These are phyloP conservation scores for Botrytis pseudocinerea DNA, from an alignment of 2,329 filamentous ascomycete genomes.

Conservation along the genomic window DNA sequence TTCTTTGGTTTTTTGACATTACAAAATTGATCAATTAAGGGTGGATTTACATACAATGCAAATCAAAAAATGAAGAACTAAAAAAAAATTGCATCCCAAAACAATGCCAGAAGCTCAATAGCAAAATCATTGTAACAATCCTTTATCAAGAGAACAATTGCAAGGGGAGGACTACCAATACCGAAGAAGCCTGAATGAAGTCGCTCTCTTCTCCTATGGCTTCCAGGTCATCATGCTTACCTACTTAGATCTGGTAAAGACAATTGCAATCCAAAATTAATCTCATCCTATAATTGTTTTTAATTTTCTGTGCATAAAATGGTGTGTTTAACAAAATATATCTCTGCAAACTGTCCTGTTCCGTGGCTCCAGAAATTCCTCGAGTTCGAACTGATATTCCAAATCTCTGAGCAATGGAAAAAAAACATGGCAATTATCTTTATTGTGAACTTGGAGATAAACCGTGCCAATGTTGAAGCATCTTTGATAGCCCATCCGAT, in stretches of 20 bases:
- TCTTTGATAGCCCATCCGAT: neutral
- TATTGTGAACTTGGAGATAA: neutral
- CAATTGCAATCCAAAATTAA: neutral
- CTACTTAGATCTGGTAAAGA: neutral
- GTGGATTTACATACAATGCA: too few species aligned
- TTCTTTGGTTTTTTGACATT: too few species aligned
- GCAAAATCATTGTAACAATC: accelerated
- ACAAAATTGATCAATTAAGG: too few species aligned
- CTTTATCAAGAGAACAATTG: neutral
- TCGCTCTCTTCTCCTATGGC: too few species aligned
- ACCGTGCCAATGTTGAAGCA: too few species aligned
- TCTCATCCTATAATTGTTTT: neutral
- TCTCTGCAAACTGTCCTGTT: accelerated
- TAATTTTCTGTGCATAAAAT: neutral
- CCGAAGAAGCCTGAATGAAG: too few species aligned
- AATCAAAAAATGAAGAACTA: too few species aligned
- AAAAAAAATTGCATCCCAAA: accelerated
- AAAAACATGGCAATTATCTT: too few species aligned
- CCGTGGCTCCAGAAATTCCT: too few species aligned
- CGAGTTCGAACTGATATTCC: neutral
- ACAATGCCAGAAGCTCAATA: accelerated
- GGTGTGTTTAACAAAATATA: neutral
- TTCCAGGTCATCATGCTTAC: too few species aligned
- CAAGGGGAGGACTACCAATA: neutral
- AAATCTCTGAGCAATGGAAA: neutral